phyloP scores from a whole-genome alignment of 495 filamentous ascomycete species.

The Penicillium bovifimosum region DNA sequence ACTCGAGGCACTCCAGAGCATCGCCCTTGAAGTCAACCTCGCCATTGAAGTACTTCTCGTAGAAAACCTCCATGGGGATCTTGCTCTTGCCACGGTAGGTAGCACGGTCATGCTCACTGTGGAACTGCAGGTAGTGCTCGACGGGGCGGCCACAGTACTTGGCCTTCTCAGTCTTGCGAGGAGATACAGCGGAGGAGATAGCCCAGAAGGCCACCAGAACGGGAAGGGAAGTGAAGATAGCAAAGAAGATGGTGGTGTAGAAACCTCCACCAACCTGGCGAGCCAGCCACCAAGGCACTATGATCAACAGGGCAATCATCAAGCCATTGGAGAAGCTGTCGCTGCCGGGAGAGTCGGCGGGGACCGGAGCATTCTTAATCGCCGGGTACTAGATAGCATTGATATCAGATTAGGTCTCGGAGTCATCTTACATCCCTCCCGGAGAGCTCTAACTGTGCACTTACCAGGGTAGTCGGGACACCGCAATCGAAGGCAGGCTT shows the following conservation, averaged over 20 bases:
- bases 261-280: slow-evolving; percentile 51
- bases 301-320: slow-evolving; percentile 45
- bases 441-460: slow-evolving; percentile 5
- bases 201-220: slow-evolving; percentile 56
- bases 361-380: slow-evolving; percentile 60
- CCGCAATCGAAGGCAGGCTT: slow-evolving; percentile 32
- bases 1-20: slow-evolving; percentile 71
- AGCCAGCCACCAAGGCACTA: slow-evolving; percentile 50
- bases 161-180: slow-evolving; percentile 56
- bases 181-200: slow-evolving; percentile 50
- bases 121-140: slow-evolving; percentile 81
- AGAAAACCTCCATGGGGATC: slow-evolving; percentile 82
- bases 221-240: slow-evolving; percentile 51
- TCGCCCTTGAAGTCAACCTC: slow-evolving; percentile 85
- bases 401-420: slow-evolving; percentile 1
- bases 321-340: slow-evolving; percentile 54
- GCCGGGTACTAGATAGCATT: slow-evolving; percentile 46
- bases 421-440: not conserved
- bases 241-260: slow-evolving; percentile 54
- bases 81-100: slow-evolving; percentile 74
- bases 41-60: slow-evolving; percentile 85
- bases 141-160: slow-evolving; percentile 67
- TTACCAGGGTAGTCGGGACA: slow-evolving; percentile 27
- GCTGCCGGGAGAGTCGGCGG: slow-evolving; percentile 55
- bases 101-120: slow-evolving; percentile 62